Evolutionary conservation across 139 green algal genomes (phyloP).

Genomic region (Haematococcus sp.): DNA sequence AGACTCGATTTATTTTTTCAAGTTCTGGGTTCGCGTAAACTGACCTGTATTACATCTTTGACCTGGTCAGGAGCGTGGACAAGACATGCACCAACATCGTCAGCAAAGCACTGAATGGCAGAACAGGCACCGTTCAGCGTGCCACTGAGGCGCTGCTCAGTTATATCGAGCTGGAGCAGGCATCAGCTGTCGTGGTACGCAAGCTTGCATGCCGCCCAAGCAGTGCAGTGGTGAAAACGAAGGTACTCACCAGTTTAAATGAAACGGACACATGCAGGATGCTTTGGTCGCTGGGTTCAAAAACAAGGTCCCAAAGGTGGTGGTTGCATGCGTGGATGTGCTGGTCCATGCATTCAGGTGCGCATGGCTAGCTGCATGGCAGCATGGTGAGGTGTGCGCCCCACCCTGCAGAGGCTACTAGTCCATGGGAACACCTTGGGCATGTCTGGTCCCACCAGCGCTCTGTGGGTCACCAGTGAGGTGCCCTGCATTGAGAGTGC

Average conservation of each 20-base stretch:
- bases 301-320: slow-evolving; percentile 91
- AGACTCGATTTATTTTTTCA: not conserved
- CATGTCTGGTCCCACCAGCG: not conserved
- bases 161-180: slow-evolving; percentile 86
- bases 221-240: not conserved
- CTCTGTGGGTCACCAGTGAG: not conserved
- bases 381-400: too few species aligned
- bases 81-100: slow-evolving; percentile 60
- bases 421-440: not conserved
- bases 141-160: slow-evolving; percentile 65
- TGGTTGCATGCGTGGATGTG: slow-evolving; percentile 75
- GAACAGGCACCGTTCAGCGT: slow-evolving; percentile 75
- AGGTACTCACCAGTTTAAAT: not conserved
- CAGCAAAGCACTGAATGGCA: slow-evolving; percentile 76
- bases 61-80: slow-evolving; percentile 54
- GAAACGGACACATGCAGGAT: not conserved
- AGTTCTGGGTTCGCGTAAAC: not conserved
- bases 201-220: not conserved
- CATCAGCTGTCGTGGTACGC: slow-evolving; percentile 7
- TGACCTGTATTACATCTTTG: not conserved
- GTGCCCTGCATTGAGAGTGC: too few species aligned
- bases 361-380: not conserved
- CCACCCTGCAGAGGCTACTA: too few species aligned
- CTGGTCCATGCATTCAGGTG: slow-evolving; percentile 53
- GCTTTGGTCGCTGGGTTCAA: slow-evolving; percentile 60